Conservation (phyloP, 306 rosid species). For the Prunus persica region DNA sequence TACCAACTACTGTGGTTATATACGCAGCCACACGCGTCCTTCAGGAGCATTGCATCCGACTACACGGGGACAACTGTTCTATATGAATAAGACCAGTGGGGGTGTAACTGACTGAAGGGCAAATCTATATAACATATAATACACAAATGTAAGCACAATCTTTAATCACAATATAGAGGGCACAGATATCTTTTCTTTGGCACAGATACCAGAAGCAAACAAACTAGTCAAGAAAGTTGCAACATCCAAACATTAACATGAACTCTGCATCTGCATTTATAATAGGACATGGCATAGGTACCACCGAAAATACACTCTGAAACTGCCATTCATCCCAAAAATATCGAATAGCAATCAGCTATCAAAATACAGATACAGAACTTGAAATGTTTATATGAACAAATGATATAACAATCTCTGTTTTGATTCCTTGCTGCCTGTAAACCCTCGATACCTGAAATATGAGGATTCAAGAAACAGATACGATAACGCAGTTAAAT, state of each 20-base stretch:
- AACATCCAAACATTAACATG: slow-evolving; percentile 6
- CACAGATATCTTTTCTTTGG: too few species aligned
- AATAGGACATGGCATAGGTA: slow-evolving; percentile 17
- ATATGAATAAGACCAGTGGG: too few species aligned
- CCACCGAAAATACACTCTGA: slow-evolving; percentile 35
- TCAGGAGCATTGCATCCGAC: too few species aligned
- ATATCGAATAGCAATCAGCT: slow-evolving; percentile 37
- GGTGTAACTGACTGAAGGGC: too few species aligned
- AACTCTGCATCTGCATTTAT: slow-evolving; percentile 23
- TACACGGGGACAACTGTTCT: too few species aligned
- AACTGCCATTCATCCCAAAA: slow-evolving; percentile 48
- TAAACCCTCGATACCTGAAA: slow-evolving; percentile 44
- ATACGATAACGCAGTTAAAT: neutral
- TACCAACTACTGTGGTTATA: too few species aligned
- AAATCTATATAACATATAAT: too few species aligned
- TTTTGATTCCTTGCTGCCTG: slow-evolving; percentile 37
- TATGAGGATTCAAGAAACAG: slow-evolving; percentile 22
- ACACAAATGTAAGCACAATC: neutral
- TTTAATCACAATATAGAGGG: neutral
- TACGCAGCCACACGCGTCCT: too few species aligned
- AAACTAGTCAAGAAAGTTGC: neutral
- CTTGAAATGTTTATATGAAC: slow-evolving; percentile 38
- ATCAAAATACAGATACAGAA: slow-evolving; percentile 17
- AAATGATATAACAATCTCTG: slow-evolving; percentile 45
- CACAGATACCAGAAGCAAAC: neutral